Conservation (phyloP, 139 green algal species). For the Picochlorum sp. region DNA sequence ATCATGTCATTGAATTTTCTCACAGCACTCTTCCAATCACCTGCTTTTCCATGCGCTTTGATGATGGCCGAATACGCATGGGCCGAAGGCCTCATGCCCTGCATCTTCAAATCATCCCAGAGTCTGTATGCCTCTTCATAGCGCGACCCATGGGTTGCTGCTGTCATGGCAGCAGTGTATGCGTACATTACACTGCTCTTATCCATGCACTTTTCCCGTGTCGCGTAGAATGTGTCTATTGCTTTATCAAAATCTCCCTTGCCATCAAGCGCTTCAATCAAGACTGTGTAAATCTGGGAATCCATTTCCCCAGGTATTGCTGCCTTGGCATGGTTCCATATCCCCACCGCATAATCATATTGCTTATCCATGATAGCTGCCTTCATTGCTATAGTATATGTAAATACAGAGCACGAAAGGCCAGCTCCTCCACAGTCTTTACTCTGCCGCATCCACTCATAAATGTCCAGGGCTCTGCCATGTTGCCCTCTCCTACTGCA, state of each 20-base stretch:
- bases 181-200: slow-evolving; percentile 60
- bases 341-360: slow-evolving; percentile 43
- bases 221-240: slow-evolving; percentile 56
- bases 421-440: slow-evolving; percentile 46
- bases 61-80: slow-evolving; percentile 81
- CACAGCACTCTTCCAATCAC: slow-evolving; percentile 63
- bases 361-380: slow-evolving; percentile 60
- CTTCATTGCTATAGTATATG: slow-evolving; percentile 82
- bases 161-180: slow-evolving; percentile 80
- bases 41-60: slow-evolving; percentile 60
- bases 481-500: slow-evolving; percentile 66
- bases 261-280: slow-evolving; percentile 69
- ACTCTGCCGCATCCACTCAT: slow-evolving; percentile 74
- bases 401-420: slow-evolving; percentile 63
- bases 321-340: slow-evolving; percentile 50
- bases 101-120: slow-evolving; percentile 68
- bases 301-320: slow-evolving; percentile 47
- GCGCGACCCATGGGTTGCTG: slow-evolving; percentile 60
- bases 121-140: slow-evolving; percentile 44
- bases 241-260: slow-evolving; percentile 57
- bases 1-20: slow-evolving; percentile 80
- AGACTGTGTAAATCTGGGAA: slow-evolving; percentile 69
- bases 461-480: slow-evolving; percentile 56
- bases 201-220: slow-evolving; percentile 35
- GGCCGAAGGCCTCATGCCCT: slow-evolving; percentile 43